Base-by-base conservation (phyloP, 2,329 filamentous ascomycete species). In the Hirsutella minnesotensis region DNA sequence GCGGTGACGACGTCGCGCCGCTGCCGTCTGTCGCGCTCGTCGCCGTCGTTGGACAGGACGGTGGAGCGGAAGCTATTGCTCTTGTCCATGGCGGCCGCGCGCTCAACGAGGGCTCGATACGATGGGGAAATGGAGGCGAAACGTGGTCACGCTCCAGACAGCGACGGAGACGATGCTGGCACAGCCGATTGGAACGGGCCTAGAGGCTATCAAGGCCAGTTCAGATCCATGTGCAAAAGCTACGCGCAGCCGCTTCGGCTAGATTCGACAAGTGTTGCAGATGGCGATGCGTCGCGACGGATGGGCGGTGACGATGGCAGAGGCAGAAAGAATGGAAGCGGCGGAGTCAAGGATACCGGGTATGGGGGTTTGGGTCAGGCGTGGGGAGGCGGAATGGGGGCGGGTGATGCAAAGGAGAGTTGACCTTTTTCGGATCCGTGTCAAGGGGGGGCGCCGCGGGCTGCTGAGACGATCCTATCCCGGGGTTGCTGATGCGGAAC, bases 31-130 rank as follows among this genome's bases (percentile, higher is more conserved):
- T 45, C 39, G 36, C 44, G 36, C 8, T 45, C 43, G 40, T 39
- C 38, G n/a, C 13, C 34, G 12, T 61, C 56, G 38, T 65, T 12
- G 24, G 68, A 68, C 58, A 73, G 60, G 53, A 72, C 67, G 39
- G 67, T 71, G 47, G 70, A 70, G 49, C 61, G 67, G 50, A 71
- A 73, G 53, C 64, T 64, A 50, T 62, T 62, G 53, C 64, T 64
- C 49, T 62, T 62, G 44, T 72, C 67, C 67, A 71, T 72, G 46
- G 44, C 55, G 54, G 31, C 2, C 5, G 38, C 38, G 43, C 45
- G 40, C 40, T 16, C 27, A 19, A 22, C 9, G 15, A 21, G 27
- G 16, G 7, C n/a, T 35, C 33, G 18, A 18, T 27, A 27, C 24
- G 24, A 27, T 12, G n/a, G n/a, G n/a, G n/a, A n/a, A n/a, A n/a